Conservation (phyloP, 148 eudicot species). For the Rhododendron henanense region DNA sequence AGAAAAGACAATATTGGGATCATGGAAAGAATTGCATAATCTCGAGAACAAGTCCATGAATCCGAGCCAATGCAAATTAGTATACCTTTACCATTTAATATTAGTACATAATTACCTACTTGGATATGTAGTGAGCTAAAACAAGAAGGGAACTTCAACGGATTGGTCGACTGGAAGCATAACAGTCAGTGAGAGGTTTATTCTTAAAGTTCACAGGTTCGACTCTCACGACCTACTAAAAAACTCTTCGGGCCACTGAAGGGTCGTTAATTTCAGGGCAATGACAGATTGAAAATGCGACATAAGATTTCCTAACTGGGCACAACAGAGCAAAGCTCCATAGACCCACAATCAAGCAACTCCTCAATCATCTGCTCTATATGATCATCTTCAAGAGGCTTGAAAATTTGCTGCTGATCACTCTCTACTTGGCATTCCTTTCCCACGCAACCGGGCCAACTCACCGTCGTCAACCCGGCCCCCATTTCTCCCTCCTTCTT, state of each 20-base stretch:
- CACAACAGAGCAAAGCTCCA: conserved; percentile 57
- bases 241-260: not conserved
- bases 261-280: not conserved
- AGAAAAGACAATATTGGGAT: not conserved
- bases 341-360: conserved; percentile 63
- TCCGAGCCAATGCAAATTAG: not conserved
- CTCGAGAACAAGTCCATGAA: not conserved
- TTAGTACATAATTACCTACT: not conserved
- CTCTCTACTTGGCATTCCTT: conserved; percentile 21
- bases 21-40: not conserved
- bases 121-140: not conserved
- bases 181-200: not conserved
- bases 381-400: conserved; percentile 63
- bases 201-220: not conserved
- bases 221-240: not conserved
- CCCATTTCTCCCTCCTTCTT: conserved; percentile 17
- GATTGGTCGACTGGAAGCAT: not conserved
- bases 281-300: not conserved
- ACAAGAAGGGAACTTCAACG: not conserved
- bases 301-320: conserved; percentile 12
- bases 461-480: no score
- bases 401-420: conserved; percentile 21
- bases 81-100: not conserved
- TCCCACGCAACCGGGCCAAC: conserved; percentile 6
- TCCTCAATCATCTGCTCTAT: conserved; percentile 94